Evolutionary conservation across 225 moss, liverwort and hornwort genomes (phyloP), one percentile per base, ranked within the genome.

Genomic region (Polytrichum commune): DNA sequence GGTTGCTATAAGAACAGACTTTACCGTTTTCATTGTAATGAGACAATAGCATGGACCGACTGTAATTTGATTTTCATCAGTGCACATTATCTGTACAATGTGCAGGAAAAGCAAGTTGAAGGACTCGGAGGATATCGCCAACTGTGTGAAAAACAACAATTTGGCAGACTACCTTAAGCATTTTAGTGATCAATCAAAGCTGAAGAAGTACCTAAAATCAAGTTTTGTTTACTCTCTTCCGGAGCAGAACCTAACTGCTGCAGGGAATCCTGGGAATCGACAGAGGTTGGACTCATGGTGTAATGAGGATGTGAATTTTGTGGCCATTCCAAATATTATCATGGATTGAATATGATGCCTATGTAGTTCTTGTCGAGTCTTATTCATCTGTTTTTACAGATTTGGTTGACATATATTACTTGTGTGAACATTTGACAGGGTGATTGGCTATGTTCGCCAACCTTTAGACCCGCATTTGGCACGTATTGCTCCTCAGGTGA

Each of bases 221-320:
- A 90, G 86, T 38, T 94, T 94, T 71, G 53, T 94, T n/a, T 94
- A 83, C 67, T 97, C 91, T 54, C 82, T 92, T 26, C 77, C 93
- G 6, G 88, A 82, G 63, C 97, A 93, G 67, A 94, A 92, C 79
- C 85, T 77, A 53, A 84, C 64, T 71, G 92, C 86, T 55, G 88
- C 92, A 66, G 92, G 92, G 76, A 84, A 81, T 76, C 67, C 72
- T 73, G 68, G 56, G 60, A 68, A 60, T 69, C 72, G 74, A 46
- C 72, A 75, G 60, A 93, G 96, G 96, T 96, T 66, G 27, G 74
- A 26, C 55, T 75, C 23, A 19, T 29, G n/a, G 38, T 62, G 16
- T 25, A 35, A 53, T 24, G 9, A 62, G 8, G 9, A 6, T 76
- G 3, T n/a, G 56, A 29, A 10, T 23, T 35, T 33, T 70, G 35